Evolutionary conservation across 257 asterid species (phyloP).

Genomic region (Mentha longifolia): DNA sequence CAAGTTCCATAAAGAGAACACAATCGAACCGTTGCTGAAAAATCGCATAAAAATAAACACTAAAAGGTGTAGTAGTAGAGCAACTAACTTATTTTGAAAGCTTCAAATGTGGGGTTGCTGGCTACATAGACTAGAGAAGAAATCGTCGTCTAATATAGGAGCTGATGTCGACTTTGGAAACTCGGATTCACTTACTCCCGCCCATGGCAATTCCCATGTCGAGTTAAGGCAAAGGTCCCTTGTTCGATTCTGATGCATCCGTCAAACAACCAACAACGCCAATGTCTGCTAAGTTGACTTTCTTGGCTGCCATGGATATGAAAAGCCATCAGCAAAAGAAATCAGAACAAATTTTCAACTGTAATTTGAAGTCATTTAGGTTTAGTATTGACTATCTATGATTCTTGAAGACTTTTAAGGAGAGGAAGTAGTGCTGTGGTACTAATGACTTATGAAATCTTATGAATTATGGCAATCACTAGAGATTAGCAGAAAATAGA

Average conservation of each 20-base stretch:
- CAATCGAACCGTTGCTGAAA: not conserved
- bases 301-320: slow-evolving; percentile 65
- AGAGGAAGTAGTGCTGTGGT: no score
- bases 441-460: no score
- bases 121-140: slow-evolving; percentile 69
- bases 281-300: slow-evolving; percentile 77
- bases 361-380: not conserved
- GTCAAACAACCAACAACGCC: slow-evolving; percentile 79
- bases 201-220: slow-evolving; percentile 66
- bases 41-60: no score
- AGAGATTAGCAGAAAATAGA: not conserved
- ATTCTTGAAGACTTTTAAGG: not conserved
- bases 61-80: not conserved
- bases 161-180: slow-evolving; percentile 40
- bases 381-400: not conserved
- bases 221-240: slow-evolving; percentile 60
- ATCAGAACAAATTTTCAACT: not conserved
- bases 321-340: slow-evolving; percentile 14
- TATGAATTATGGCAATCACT: no score
- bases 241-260: slow-evolving; percentile 62
- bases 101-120: slow-evolving; percentile 57
- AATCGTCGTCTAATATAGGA: slow-evolving; percentile 44
- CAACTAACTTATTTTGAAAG: slow-evolving; percentile 53
- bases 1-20: not conserved
- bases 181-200: slow-evolving; percentile 54